Percentiles rank a stretch among this genome's conserved stretches.
Evolutionary conservation across 352 stramenopile species (phyloP).

Genomic region (Globisporangium ultimum): DNA sequence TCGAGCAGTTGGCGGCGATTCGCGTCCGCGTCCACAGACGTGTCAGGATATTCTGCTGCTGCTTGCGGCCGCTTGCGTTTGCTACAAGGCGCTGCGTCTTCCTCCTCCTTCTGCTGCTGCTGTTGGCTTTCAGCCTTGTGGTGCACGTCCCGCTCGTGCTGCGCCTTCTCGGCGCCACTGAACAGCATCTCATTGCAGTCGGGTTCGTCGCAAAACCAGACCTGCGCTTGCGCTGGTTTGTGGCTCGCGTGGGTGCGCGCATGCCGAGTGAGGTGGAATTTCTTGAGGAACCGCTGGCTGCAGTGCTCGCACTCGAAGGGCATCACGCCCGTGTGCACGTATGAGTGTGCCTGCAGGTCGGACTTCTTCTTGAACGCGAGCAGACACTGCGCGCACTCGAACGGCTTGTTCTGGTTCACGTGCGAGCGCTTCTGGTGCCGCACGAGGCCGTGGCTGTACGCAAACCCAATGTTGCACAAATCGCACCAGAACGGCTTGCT

Average conservation of each 20-base stretch:
- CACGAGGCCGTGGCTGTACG: conserved; percentile 66
- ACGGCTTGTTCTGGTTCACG: conserved; percentile 48
- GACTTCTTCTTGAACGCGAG: conserved; percentile 82
- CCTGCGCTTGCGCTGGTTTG: conserved; percentile 31
- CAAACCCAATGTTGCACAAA: conserved; percentile 51
- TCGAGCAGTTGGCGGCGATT: conserved; percentile 19
- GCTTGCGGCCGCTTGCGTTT: conserved; percentile 12
- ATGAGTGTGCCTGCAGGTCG: conserved; percentile 68
- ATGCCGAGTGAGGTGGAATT: conserved; percentile 53
- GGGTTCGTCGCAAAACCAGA: conserved; percentile 39
- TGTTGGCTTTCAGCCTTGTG: neutral
- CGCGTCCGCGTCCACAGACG: neutral
- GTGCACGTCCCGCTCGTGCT: conserved; percentile 39
- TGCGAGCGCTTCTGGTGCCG: conserved; percentile 52
- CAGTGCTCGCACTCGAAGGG: conserved; percentile 73
- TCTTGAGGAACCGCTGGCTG: conserved; percentile 55
- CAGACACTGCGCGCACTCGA: conserved; percentile 56
- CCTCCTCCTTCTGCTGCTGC: neutral
- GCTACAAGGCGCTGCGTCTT: neutral
- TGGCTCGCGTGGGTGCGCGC: conserved; percentile 29
- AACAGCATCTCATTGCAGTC: conserved; percentile 60
- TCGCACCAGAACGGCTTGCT: conserved; percentile 55
- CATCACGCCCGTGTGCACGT: conserved; percentile 69
- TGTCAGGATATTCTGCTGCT: neutral
- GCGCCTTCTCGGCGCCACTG: conserved; percentile 33